phyloP scores from a whole-genome alignment of 2,329 filamentous ascomycete species.

The Apiospora saccharicola region DNA sequence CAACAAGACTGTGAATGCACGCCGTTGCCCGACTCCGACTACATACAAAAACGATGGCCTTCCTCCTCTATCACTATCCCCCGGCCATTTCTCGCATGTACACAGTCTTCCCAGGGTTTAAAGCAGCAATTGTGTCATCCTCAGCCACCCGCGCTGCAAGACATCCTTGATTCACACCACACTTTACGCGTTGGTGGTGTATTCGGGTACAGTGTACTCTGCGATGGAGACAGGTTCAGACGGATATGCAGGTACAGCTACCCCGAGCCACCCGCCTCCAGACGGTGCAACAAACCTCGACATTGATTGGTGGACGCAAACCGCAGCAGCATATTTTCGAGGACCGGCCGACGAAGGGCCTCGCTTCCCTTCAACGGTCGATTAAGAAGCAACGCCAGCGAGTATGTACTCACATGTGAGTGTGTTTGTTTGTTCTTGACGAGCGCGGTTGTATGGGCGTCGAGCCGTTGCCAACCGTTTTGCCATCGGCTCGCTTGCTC shows the following conservation, averaged over 20 bases:
- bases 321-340: neutral
- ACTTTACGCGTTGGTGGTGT: neutral
- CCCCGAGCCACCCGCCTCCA: slow-evolving; percentile 18
- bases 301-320: neutral
- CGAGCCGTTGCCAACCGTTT: slow-evolving; percentile 14
- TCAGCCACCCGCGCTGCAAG: slow-evolving; percentile 26
- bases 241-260: slow-evolving; percentile 20
- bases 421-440: neutral
- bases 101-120: neutral
- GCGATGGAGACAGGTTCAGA: neutral
- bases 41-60: neutral
- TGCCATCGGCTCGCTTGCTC: neutral
- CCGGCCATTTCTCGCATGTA: slow-evolving; percentile 13
- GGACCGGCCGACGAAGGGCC: neutral
- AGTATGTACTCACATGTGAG: neutral
- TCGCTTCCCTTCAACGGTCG: slow-evolving; percentile 19
- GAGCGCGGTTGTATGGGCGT: neutral
- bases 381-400: slow-evolving; percentile 2
- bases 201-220: slow-evolving; percentile 16
- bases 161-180: slow-evolving; percentile 24
- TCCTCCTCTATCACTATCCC: neutral
- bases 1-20: slow-evolving; percentile 1
- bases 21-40: slow-evolving; percentile 14
- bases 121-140: slow-evolving; percentile 22
- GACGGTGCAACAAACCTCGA: neutral